Conservation (phyloP, 1,139 yeast species). For the Suhomyces chickasaworum region DNA sequence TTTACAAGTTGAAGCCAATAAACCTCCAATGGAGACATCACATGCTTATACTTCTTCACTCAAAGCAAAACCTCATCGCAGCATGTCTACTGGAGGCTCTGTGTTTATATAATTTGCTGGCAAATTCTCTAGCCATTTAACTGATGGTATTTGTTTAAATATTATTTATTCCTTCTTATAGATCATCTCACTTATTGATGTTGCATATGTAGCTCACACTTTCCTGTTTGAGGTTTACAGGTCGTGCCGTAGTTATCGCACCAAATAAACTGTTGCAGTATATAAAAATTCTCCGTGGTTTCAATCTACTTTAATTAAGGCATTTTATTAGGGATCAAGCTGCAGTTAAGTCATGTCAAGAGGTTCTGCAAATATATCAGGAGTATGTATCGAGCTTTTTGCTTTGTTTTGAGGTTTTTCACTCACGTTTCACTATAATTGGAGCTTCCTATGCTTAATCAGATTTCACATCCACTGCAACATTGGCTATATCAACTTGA, state of each 20-base stretch:
- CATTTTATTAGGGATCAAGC: not conserved
- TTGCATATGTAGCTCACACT: not conserved
- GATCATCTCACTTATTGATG: not conserved
- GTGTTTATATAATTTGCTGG: constrained; percentile 16
- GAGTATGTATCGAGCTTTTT: constrained; percentile 7
- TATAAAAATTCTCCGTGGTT: constrained; percentile 10
- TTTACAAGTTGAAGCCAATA: constrained; percentile 4
- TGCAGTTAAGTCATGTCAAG: constrained; percentile 6
- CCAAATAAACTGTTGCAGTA: constrained; percentile 13
- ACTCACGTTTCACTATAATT: not conserved
- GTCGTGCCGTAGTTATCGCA: constrained; percentile 14
- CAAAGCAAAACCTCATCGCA: constrained; percentile 14
- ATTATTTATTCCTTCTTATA: not conserved
- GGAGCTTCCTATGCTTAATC: not conserved
- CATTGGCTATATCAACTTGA: not conserved
- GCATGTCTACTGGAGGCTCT: constrained; percentile 22
- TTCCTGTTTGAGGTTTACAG: not conserved
- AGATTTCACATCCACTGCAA: constrained; percentile 9
- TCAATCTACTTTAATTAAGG: not conserved
- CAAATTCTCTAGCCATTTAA: constrained; percentile 3
- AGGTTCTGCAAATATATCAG: constrained; percentile 7
- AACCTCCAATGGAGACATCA: constrained; percentile 1
- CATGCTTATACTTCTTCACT: constrained; percentile 1
- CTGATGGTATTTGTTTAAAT: too few species aligned
- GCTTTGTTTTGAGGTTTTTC: not conserved